Conservation (phyloP, 345 rosid species). For the Leavenworthia alabamica region DNA sequence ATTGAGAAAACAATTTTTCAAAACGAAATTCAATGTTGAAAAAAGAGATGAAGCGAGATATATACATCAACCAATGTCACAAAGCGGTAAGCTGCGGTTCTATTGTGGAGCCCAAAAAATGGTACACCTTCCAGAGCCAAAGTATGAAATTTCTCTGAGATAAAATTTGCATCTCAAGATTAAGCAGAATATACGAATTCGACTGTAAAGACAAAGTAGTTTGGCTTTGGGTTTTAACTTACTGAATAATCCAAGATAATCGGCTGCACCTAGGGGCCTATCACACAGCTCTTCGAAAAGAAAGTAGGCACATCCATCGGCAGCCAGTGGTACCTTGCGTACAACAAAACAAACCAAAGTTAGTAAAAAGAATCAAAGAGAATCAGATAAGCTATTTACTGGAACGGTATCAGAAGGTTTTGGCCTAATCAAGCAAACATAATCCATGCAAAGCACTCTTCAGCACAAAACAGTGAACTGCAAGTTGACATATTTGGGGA, state of each 20-base stretch:
- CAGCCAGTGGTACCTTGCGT: constrained; percentile 69
- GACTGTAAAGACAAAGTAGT: not conserved
- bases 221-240: constrained; percentile 29
- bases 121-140: constrained; percentile 88
- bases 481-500: not conserved
- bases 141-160: constrained; percentile 83
- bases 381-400: not conserved
- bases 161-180: constrained; percentile 17
- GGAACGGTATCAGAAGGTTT: not conserved
- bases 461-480: not conserved
- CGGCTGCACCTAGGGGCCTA: constrained; percentile 91
- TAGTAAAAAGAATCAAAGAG: not conserved
- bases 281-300: constrained; percentile 86
- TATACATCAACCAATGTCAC: constrained; percentile 93
- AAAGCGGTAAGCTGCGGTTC: constrained; percentile 93
- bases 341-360: not conserved
- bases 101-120: constrained; percentile 70
- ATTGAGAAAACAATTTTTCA: not conserved
- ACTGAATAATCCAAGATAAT: constrained; percentile 95
- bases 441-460: constrained; percentile 2
- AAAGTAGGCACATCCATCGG: constrained; percentile 93
- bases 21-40: not conserved
- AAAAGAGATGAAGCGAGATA: constrained; percentile 13
- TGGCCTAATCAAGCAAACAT: not conserved
- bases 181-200: constrained; percentile 4